These are phyloP conservation scores for Xerocomellus chrysenteron DNA, from an alignment of 768 basidiomycete species.

Conservation along the genomic window DNA sequence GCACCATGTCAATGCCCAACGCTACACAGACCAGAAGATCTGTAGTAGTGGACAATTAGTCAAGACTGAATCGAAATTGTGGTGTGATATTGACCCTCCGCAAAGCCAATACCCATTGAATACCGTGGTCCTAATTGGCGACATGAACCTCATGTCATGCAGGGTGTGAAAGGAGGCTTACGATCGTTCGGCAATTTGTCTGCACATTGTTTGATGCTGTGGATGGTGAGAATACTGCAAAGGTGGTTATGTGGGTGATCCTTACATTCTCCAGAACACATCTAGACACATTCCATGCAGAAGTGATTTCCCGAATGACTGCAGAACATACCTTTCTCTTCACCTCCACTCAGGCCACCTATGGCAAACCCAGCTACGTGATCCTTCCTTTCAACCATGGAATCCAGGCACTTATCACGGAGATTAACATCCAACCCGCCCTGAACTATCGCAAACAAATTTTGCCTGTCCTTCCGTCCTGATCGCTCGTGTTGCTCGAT, in stretches of 20 bases:
- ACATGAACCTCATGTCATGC: slow-evolving; percentile 8
- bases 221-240: slow-evolving; percentile 12
- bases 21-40: slow-evolving; percentile 90
- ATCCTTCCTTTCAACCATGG: slow-evolving; percentile 76
- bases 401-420: slow-evolving; percentile 73
- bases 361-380: slow-evolving; percentile 89
- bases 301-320: slow-evolving; percentile 6
- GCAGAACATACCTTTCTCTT: slow-evolving; percentile 71
- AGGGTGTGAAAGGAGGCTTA: slow-evolving; percentile 34
- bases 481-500: slow-evolving; percentile 71
- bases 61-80: not conserved
- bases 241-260: not conserved
- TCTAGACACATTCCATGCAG: slow-evolving; percentile 42
- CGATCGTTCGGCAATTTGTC: slow-evolving; percentile 76
- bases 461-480: slow-evolving; percentile 65
- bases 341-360: slow-evolving; percentile 87
- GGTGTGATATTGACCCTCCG: slow-evolving; percentile 60
- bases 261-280: slow-evolving; percentile 83
- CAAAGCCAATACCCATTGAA: slow-evolving; percentile 91
- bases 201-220: slow-evolving; percentile 79
- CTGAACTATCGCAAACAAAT: slow-evolving; percentile 91
- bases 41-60: slow-evolving; percentile 24
- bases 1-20: slow-evolving; percentile 89
- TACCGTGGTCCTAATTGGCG: slow-evolving; percentile 70
- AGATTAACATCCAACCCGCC: slow-evolving; percentile 75